Evolutionary conservation across 441 rosid species (phyloP).

Genomic region (Pelargonium australe): DNA sequence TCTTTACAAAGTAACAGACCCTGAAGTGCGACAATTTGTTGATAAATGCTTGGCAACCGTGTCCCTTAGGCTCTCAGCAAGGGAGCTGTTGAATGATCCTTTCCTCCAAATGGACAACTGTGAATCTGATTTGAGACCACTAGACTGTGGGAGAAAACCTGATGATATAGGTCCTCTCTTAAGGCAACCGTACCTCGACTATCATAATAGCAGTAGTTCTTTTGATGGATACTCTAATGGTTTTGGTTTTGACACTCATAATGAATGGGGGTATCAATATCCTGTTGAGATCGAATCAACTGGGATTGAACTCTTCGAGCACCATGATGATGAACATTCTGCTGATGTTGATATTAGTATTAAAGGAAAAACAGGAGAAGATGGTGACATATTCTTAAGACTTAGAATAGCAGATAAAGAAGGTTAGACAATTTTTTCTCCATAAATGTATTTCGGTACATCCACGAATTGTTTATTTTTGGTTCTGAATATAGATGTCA

Average conservation of each 20-base stretch:
- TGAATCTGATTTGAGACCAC: conserved; percentile 42
- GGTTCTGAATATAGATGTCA: conserved; percentile 2
- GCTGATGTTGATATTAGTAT: conserved; percentile 56
- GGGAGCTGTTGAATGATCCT: conserved; percentile 72
- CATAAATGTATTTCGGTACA: background rate
- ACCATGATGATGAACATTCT: conserved; percentile 54
- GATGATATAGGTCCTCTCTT: conserved; percentile 38
- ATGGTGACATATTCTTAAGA: conserved; percentile 53
- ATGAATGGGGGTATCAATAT: conserved; percentile 39
- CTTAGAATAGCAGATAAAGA: conserved; percentile 74
- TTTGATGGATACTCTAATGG: conserved; percentile 39
- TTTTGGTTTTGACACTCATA: conserved; percentile 29
- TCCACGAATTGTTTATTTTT: background rate
- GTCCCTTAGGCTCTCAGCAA: conserved; percentile 72
- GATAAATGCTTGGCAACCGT: conserved; percentile 86
- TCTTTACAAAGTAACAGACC: conserved; percentile 65
- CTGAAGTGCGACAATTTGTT: conserved; percentile 62
- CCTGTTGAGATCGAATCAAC: conserved; percentile 43
- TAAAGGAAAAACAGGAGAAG: conserved; percentile 61
- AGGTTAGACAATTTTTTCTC: conserved; percentile 39
- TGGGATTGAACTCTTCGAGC: conserved; percentile 58
- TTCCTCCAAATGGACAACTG: conserved; percentile 57
- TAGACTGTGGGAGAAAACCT: conserved; percentile 40
- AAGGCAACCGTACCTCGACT: conserved; percentile 46
- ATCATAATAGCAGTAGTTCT: conserved; percentile 29